Conservation (phyloP, 352 stramenopile species). For the Blastocystis hominis region DNA sequence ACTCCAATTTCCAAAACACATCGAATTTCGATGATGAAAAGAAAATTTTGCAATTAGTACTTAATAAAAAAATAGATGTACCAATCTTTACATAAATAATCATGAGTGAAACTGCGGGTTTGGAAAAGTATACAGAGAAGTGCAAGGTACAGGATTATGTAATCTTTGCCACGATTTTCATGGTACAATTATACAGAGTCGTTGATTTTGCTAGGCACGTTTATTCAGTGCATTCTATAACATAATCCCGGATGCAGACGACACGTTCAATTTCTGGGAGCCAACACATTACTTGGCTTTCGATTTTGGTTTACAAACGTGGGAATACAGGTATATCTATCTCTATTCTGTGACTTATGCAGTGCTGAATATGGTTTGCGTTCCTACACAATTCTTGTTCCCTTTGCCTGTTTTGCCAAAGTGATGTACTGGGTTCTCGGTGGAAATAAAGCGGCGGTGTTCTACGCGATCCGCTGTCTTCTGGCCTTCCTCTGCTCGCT, state of each 20-base stretch:
- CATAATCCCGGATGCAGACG: conserved; percentile 75
- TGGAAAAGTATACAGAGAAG: neutral
- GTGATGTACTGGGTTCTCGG: conserved; percentile 9
- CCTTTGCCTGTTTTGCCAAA: conserved; percentile 63
- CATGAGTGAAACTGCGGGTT: neutral
- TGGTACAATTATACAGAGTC: neutral
- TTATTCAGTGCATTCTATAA: conserved; percentile 60
- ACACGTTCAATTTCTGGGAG: conserved; percentile 81
- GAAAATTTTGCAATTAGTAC: too few species aligned
- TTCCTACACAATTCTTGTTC: conserved; percentile 71
- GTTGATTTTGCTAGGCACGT: neutral
- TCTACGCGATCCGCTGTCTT: conserved; percentile 70
- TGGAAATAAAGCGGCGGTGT: conserved; percentile 66
- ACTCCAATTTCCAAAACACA: too few species aligned
- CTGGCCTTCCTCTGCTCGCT: conserved; percentile 69
- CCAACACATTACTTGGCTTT: conserved; percentile 73
- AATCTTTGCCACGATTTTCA: neutral
- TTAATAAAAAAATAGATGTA: too few species aligned
- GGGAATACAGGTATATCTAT: conserved; percentile 68
- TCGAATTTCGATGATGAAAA: too few species aligned
- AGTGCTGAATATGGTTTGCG: conserved; percentile 70
- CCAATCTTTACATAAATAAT: neutral
- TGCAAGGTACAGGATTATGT: neutral
- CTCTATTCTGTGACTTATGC: neutral
- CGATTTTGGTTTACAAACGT: conserved; percentile 76